Evolutionary conservation across 768 basidiomycete species (phyloP).

Genomic region (Kwoniella mangroviensis): DNA sequence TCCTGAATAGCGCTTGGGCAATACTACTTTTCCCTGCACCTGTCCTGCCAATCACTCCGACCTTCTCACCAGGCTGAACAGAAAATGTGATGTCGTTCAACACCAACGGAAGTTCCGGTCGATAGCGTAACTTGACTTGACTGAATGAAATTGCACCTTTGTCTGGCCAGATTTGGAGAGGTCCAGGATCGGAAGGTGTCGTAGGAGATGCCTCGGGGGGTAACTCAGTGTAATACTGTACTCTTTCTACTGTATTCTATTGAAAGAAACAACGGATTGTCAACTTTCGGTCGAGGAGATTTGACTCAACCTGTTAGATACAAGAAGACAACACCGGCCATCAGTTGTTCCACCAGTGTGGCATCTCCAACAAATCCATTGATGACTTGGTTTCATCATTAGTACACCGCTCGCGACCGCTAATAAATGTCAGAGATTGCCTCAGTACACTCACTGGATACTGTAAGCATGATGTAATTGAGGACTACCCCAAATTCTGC

Average conservation of each 20-base stretch:
- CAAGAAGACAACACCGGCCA: neutral
- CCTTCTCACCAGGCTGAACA: conserved; percentile 77
- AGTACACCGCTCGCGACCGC: neutral
- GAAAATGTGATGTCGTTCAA: conserved; percentile 72
- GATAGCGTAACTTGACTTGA: conserved; percentile 67
- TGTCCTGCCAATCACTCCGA: conserved; percentile 75
- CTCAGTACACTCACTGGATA: conserved; percentile 16
- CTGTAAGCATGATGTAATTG: conserved; percentile 61
- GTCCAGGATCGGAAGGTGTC: conserved; percentile 60
- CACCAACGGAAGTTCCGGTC: conserved; percentile 77
- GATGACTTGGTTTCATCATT: neutral
- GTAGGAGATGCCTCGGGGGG: conserved; percentile 70
- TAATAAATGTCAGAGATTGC: neutral
- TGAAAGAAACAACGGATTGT: neutral
- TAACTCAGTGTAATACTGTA: conserved; percentile 74
- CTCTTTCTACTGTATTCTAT: conserved; percentile 73
- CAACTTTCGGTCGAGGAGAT: too few relatives aligned
- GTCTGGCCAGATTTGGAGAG: conserved; percentile 77
- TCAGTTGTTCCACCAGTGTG: conserved; percentile 1
- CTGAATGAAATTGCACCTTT: conserved; percentile 75
- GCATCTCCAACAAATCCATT: conserved; percentile 1
- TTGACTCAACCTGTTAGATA: too few relatives aligned
- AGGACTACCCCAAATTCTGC: conserved; percentile 67
- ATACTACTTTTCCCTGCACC: conserved; percentile 63
- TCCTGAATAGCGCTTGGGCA: conserved; percentile 64